phyloP scores from a whole-genome alignment of 2,329 filamentous ascomycete species.

The Cadophora malorum region DNA sequence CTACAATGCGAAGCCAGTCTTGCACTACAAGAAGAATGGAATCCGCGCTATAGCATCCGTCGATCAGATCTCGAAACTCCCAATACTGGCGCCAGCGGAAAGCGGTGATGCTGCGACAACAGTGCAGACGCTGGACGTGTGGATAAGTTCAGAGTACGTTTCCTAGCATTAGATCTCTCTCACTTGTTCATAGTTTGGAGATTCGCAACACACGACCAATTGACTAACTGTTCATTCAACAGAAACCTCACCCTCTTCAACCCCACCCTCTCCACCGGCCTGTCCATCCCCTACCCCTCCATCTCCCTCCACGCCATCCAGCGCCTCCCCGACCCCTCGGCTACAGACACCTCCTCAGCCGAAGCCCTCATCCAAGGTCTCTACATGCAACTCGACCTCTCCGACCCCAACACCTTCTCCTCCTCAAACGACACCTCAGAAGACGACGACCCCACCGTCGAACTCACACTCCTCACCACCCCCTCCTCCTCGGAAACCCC shows the following conservation, averaged over 20 bases:
- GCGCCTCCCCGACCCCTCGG: conserved; percentile 52
- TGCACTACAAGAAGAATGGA: conserved; percentile 66
- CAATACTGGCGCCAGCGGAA: conserved; percentile 46
- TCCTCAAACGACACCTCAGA: conserved; percentile 59
- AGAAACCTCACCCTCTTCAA: conserved; percentile 71
- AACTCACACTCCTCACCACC: conserved; percentile 69
- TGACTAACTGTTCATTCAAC: conserved; percentile 5
- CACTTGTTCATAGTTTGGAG: neutral
- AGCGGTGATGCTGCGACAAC: conserved; percentile 36
- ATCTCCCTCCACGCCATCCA: conserved; percentile 80
- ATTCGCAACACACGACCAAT: no score
- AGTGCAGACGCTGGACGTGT: conserved; percentile 56
- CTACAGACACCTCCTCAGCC: conserved; percentile 46
- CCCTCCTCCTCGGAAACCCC: conserved; percentile 44
- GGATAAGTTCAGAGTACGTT: conserved; percentile 63
- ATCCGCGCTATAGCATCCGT: conserved; percentile 64
- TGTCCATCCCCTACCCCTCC: conserved; percentile 74
- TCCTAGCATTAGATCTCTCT: neutral
- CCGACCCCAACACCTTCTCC: conserved; percentile 56
- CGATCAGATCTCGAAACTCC: conserved; percentile 60
- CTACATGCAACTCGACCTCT: conserved; percentile 73
- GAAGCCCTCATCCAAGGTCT: conserved; percentile 50
- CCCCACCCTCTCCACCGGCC: conserved; percentile 59
- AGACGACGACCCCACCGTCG: conserved; percentile 60
- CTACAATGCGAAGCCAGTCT: conserved; percentile 72